phyloP scores from a whole-genome alignment of 2,329 filamentous ascomycete species.

The Cercospora citrullina region DNA sequence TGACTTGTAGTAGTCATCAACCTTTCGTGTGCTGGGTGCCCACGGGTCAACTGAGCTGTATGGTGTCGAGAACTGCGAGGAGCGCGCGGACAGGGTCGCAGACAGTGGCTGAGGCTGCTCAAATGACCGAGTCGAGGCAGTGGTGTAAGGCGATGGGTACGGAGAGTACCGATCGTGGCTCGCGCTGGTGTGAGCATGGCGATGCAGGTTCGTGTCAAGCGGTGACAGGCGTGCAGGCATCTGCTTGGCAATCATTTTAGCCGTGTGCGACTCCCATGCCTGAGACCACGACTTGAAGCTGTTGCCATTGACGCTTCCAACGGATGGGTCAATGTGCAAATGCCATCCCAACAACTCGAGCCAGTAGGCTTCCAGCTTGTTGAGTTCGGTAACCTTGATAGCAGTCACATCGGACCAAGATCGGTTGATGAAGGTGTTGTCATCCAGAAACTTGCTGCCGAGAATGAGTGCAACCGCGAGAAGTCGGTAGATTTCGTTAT shows the following conservation, averaged over 20 bases:
- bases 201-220: slow-evolving; percentile 64
- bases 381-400: slow-evolving; percentile 80
- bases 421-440: slow-evolving; percentile 96
- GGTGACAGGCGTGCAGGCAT: slow-evolving; percentile 53
- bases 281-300: slow-evolving; percentile 25
- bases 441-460: slow-evolving; percentile 93
- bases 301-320: slow-evolving; percentile 5
- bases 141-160: slow-evolving; percentile 40
- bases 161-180: slow-evolving; percentile 47
- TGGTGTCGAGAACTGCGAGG: slow-evolving; percentile 37
- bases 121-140: slow-evolving; percentile 28
- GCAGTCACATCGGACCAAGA: slow-evolving; percentile 96
- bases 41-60: slow-evolving; percentile 39
- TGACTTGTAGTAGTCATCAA: slow-evolving; percentile 40
- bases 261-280: slow-evolving; percentile 40
- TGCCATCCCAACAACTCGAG: slow-evolving; percentile 78
- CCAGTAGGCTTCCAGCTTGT: slow-evolving; percentile 85
- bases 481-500: slow-evolving; percentile 80
- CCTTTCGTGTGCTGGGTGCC: slow-evolving; percentile 33
- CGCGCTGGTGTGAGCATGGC: slow-evolving; percentile 48
- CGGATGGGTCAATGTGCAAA: slow-evolving; percentile 77
- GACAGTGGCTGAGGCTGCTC: slow-evolving; percentile 26
- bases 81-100: slow-evolving; percentile 31
- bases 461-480: slow-evolving; percentile 81
- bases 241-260: slow-evolving; percentile 39